These are phyloP conservation scores for Camellia granthamiana DNA, from an alignment of 148 eudicot genomes.

Conservation along the genomic window DNA sequence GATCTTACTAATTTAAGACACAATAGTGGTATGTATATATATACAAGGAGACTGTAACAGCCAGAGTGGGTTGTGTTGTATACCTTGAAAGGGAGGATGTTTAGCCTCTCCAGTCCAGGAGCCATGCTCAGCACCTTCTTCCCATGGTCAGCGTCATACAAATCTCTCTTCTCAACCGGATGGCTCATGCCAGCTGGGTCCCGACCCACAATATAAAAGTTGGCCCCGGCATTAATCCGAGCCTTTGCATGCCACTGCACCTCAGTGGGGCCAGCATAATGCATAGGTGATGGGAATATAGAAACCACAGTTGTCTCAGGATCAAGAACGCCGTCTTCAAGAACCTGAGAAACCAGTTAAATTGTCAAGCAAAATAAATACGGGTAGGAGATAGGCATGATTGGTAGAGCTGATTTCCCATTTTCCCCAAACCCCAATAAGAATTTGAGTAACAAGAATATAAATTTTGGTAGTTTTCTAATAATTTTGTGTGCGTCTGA, in stretches of 20 bases:
- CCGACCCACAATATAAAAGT: conserved; percentile 90
- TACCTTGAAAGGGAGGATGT: conserved; percentile 92
- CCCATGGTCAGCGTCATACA: conserved; percentile 89
- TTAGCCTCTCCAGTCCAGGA: conserved; percentile 82
- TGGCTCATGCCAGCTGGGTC: conserved; percentile 99
- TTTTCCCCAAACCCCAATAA: background rate
- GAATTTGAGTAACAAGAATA: no score
- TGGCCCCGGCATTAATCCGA: conserved; percentile 92
- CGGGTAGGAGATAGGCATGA: background rate
- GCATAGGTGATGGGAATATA: conserved; percentile 97
- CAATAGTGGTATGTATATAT: background rate
- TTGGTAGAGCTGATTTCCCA: background rate
- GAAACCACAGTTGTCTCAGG: conserved; percentile 94
- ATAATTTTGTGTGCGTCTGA: no score
- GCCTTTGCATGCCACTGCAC: conserved; percentile 99
- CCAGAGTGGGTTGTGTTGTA: background rate
- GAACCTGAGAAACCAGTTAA: conserved; percentile 47
- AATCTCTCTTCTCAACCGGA: conserved; percentile 77
- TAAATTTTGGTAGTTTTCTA: no score
- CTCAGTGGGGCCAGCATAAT: conserved; percentile 97
- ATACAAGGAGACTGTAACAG: background rate
- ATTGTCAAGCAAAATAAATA: background rate
- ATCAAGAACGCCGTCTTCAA: conserved; percentile 86
- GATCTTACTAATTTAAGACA: no score
- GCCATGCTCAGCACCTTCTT: conserved; percentile 93